phyloP scores from a whole-genome alignment of 2,329 filamentous ascomycete species.

The Cytospora leucostoma region DNA sequence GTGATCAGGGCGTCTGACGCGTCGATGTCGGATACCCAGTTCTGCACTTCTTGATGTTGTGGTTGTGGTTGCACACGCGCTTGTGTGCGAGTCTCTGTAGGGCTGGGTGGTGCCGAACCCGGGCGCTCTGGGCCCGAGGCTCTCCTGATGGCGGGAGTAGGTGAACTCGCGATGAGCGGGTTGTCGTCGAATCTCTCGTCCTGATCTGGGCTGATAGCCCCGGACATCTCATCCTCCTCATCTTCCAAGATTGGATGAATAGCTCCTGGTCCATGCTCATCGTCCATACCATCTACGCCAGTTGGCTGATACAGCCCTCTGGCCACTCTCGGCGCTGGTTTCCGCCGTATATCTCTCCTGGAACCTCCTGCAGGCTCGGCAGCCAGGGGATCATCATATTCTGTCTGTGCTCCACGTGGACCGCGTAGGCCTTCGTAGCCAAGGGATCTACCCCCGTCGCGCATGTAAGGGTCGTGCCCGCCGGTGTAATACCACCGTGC shows the following conservation, averaged over 20 bases:
- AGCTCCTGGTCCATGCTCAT: slow-evolving; percentile 36
- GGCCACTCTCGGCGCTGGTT: slow-evolving; percentile 34
- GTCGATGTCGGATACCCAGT: slow-evolving; percentile 60
- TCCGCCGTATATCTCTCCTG: slow-evolving; percentile 33
- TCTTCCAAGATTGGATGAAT: slow-evolving; percentile 63
- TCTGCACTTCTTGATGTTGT: slow-evolving; percentile 56
- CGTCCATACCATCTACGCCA: slow-evolving; percentile 32
- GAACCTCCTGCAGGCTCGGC: slow-evolving; percentile 29
- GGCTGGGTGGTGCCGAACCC: slow-evolving; percentile 33
- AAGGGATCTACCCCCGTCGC: slow-evolving; percentile 41
- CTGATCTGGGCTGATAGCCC: slow-evolving; percentile 29
- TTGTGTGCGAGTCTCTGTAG: slow-evolving; percentile 17
- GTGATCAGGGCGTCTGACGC: slow-evolving; percentile 55
- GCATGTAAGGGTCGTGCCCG: slow-evolving; percentile 46
- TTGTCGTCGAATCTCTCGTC: slow-evolving; percentile 38
- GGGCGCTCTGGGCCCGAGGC: slow-evolving; percentile 39
- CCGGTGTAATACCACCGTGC: slow-evolving; percentile 47
- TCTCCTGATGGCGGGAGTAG: slow-evolving; percentile 29
- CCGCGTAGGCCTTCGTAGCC: slow-evolving; percentile 54
- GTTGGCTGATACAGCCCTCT: slow-evolving; percentile 42
- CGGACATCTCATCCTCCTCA: slow-evolving; percentile 51
- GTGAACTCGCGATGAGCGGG: slow-evolving; percentile 52
- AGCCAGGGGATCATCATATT: slow-evolving; percentile 33
- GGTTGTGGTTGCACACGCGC: slow-evolving; percentile 30
- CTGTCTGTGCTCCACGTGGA: slow-evolving; percentile 36